phyloP scores from a whole-genome alignment of 2,329 filamentous ascomycete species.

The Aspergillus persii region DNA sequence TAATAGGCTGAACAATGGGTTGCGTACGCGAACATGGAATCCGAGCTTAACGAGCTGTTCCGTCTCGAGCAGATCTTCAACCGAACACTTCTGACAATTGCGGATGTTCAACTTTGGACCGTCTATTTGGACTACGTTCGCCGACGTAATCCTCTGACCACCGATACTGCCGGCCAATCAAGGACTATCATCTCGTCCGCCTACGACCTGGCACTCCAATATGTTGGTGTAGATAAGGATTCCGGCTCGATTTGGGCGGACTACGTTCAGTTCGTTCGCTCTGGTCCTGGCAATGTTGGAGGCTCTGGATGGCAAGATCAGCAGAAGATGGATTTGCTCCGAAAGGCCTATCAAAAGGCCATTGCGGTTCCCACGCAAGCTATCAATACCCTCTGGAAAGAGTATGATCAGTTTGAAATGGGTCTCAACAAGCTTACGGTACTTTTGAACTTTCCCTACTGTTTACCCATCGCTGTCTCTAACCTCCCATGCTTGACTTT shows the following conservation, averaged over 20 bases:
- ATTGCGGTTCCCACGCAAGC: conserved; percentile 82
- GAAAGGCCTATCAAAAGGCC: conserved; percentile 88
- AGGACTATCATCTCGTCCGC: conserved; percentile 78
- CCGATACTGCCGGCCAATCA: conserved; percentile 72
- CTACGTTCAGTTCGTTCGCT: conserved; percentile 90
- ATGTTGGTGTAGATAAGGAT: conserved; percentile 87
- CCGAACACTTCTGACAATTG: conserved; percentile 72
- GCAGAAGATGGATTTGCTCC: conserved; percentile 93
- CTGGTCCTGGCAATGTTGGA: conserved; percentile 78
- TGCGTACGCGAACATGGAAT: conserved; percentile 83
- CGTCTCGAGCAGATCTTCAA: conserved; percentile 81
- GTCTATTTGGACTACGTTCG: conserved; percentile 95
- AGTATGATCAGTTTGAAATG: conserved; percentile 97
- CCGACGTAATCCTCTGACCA: conserved; percentile 79
- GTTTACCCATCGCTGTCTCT: conserved; percentile 6
- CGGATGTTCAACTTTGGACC: conserved; percentile 85
- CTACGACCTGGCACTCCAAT: conserved; percentile 88
- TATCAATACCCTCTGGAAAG: conserved; percentile 86
- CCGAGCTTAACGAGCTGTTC: conserved; percentile 77
- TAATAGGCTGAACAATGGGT: conserved; percentile 86
- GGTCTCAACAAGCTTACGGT: conserved; percentile 88
- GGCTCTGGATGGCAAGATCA: conserved; percentile 92
- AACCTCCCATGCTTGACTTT: neutral
- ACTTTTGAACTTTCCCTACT: conserved; percentile 18
- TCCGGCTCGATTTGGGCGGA: conserved; percentile 89